phyloP scores from a whole-genome alignment of 352 stramenopile genomes.

The Peronospora belbahrii region DNA sequence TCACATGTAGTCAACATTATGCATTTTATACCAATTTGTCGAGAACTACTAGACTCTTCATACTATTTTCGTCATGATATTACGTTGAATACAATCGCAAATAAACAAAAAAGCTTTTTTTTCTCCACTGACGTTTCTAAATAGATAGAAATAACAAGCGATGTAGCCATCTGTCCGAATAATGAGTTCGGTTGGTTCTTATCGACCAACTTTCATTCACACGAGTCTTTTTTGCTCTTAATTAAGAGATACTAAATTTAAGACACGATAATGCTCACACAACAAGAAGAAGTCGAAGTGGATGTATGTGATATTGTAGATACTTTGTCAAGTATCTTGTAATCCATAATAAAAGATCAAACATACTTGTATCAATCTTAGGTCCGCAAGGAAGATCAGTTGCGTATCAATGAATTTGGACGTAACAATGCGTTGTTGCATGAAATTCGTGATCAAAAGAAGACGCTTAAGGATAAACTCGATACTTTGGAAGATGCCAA shows the following conservation, averaged over 20 bases:
- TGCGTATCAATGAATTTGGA: slow-evolving; percentile 97
- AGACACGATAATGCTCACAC: slow-evolving; percentile 48
- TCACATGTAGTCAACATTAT: too few species aligned
- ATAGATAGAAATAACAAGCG: too few species aligned
- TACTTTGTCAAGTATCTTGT: background rate
- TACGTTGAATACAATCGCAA: too few species aligned
- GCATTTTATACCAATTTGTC: too few species aligned
- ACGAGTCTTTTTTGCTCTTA: too few species aligned
- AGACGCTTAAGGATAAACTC: slow-evolving; percentile 90
- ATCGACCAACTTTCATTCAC: too few species aligned
- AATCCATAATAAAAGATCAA: background rate
- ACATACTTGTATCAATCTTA: slow-evolving; percentile 25
- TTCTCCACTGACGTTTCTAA: too few species aligned
- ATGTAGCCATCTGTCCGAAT: slow-evolving; percentile 4
- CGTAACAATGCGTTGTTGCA: slow-evolving; percentile 91
- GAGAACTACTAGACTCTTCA: too few species aligned
- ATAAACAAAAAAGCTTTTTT: too few species aligned
- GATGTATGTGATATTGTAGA: slow-evolving; percentile 42
- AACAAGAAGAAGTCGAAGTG: slow-evolving; percentile 77
- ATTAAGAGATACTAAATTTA: too few species aligned
- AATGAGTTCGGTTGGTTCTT: slow-evolving; percentile 10
- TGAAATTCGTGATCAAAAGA: slow-evolving; percentile 88
- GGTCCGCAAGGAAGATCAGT: slow-evolving; percentile 94
- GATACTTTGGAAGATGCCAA: slow-evolving; percentile 95
- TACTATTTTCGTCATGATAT: too few species aligned